Percentiles rank a stretch among this genome's conserved stretches.
Conservation (phyloP, 805 yeast genomes). For the Candida incommunis region DNA sequence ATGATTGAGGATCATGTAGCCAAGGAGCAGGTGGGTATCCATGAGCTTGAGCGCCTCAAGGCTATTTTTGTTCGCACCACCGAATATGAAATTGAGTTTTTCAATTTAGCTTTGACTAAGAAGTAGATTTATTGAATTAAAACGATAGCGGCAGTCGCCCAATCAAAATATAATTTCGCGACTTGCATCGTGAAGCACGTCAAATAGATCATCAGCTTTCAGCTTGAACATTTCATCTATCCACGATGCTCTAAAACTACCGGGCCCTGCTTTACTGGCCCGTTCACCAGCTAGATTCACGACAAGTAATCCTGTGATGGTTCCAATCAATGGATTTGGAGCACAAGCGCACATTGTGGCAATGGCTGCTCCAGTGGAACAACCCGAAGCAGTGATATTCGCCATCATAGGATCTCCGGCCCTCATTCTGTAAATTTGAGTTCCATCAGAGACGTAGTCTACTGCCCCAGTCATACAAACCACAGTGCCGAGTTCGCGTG, state of each 20-base stretch:
- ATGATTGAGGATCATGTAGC: not conserved
- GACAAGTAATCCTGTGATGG: not conserved
- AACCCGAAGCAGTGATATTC: conserved; percentile 13
- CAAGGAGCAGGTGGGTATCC: not conserved
- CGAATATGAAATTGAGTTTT: not conserved
- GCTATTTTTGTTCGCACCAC: conserved; percentile 1
- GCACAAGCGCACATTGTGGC: conserved; percentile 1
- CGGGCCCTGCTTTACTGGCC: not conserved
- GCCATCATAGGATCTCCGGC: conserved; percentile 13
- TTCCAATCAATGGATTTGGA: not conserved
- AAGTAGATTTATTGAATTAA: not conserved
- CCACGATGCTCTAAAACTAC: not conserved
- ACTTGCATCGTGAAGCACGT: not conserved
- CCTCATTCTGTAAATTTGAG: conserved; percentile 4
- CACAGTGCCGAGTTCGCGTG: conserved; percentile 4
- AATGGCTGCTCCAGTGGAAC: conserved; percentile 3
- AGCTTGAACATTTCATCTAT: not conserved
- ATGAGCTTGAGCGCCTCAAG: not conserved
- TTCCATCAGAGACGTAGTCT: conserved; percentile 10
- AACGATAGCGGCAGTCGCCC: not conserved
- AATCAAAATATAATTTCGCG: not conserved
- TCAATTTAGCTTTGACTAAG: not conserved
- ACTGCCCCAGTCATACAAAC: conserved; percentile 11
- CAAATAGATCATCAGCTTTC: not conserved
- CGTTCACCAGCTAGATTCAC: not conserved